phyloP scores from a whole-genome alignment of 1,139 yeast genomes.

The Protomyces arabidopsidicola region DNA sequence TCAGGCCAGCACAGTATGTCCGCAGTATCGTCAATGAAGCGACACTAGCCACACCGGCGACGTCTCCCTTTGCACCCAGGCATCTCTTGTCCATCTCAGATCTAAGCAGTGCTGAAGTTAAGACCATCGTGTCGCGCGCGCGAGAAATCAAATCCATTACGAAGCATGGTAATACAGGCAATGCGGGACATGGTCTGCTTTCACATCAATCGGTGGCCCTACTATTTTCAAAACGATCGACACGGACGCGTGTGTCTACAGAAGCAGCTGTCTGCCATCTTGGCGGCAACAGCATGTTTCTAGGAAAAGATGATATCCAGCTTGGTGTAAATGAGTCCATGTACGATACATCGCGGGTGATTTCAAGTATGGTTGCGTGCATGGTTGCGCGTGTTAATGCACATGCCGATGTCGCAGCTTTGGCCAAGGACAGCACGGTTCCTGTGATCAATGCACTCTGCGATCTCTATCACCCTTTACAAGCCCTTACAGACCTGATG shows the following conservation, averaged over 20 bases:
- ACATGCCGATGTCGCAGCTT: slow-evolving; percentile 73
- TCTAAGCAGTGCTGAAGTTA: slow-evolving; percentile 59
- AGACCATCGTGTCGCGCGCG: slow-evolving; percentile 61
- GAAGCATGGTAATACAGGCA: slow-evolving; percentile 45
- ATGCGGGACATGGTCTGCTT: slow-evolving; percentile 28
- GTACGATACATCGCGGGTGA: slow-evolving; percentile 80
- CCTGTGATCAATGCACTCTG: slow-evolving; percentile 92
- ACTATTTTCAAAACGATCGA: slow-evolving; percentile 82
- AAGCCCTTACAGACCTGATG: slow-evolving; percentile 84
- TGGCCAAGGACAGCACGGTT: slow-evolving; percentile 63
- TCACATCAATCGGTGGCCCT: slow-evolving; percentile 75
- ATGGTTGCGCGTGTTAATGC: slow-evolving; percentile 91
- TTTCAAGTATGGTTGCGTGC: slow-evolving; percentile 91
- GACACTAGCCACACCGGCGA: slow-evolving; percentile 20
- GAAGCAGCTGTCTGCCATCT: slow-evolving; percentile 93
- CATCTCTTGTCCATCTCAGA: slow-evolving; percentile 71
- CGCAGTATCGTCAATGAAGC: background rate
- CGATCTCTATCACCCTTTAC: slow-evolving; percentile 89
- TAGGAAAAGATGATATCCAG: slow-evolving; percentile 94
- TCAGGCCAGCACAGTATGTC: background rate
- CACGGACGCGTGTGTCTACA: slow-evolving; percentile 87
- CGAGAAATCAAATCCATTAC: slow-evolving; percentile 54
- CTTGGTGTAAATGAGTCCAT: slow-evolving; percentile 87
- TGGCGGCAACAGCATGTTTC: slow-evolving; percentile 94
- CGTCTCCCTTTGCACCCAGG: slow-evolving; percentile 37